phyloP scores from a whole-genome alignment of 2,329 filamentous ascomycete species.

The Phyllosticta ampelicida region DNA sequence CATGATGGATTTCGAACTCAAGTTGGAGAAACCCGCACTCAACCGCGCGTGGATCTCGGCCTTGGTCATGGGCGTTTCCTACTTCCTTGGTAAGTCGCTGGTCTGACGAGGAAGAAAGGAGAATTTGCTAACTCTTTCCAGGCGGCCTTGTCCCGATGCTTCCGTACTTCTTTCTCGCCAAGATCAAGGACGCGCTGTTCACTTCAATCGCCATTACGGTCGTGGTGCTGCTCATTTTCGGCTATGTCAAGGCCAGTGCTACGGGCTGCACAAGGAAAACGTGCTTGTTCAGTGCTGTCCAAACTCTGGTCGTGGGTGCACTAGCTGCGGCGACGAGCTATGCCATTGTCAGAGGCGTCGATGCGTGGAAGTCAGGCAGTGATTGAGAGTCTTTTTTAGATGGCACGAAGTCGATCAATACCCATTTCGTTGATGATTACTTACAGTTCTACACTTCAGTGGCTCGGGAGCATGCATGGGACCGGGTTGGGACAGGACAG shows the following conservation, averaged over 20 bases:
- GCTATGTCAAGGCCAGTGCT: conserved; percentile 35
- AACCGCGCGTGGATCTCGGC: conserved; percentile 38
- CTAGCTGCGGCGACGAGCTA: conserved; percentile 10
- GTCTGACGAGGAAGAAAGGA: background rate
- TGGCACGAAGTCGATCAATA: background rate
- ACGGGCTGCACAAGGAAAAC: conserved; percentile 7
- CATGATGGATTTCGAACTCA: conserved; percentile 50
- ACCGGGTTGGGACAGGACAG: background rate
- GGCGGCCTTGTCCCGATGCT: conserved; percentile 37
- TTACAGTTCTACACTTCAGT: background rate
- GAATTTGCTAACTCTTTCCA: background rate
- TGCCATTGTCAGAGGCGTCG: conserved; percentile 9
- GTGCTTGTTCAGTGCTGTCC: conserved; percentile 1
- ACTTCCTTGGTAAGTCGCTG: conserved; percentile 20
- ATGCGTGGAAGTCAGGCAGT: conserved; percentile 2
- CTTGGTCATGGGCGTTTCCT: conserved; percentile 29
- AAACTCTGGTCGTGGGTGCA: conserved; percentile 8
- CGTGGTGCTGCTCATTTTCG: conserved; percentile 40
- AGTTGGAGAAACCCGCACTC: conserved; percentile 34
- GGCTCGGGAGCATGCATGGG: background rate
- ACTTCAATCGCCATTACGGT: conserved; percentile 43
- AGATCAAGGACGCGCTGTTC: conserved; percentile 33
- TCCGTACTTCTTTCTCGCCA: conserved; percentile 38
- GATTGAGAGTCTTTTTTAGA: background rate
- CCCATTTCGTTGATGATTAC: background rate